Conservation (phyloP, 2,329 filamentous ascomycete species). For the Fusarium nanum region DNA sequence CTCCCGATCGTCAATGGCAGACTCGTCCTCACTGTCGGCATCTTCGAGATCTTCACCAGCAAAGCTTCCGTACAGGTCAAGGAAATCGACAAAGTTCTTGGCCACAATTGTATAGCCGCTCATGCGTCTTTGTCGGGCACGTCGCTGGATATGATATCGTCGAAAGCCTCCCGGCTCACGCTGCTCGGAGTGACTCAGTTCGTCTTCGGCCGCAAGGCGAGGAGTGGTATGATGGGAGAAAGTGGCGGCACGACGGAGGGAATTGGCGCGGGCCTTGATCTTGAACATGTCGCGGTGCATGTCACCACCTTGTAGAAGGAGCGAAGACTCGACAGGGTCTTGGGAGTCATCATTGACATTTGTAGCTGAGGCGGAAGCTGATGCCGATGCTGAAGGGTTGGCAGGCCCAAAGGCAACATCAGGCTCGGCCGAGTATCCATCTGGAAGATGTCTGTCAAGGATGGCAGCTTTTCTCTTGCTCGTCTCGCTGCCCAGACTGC, state of each 20-base stretch:
- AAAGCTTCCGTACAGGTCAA: conserved; percentile 81
- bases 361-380: conserved; percentile 32
- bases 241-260: conserved; percentile 70
- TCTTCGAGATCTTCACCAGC: conserved; percentile 76
- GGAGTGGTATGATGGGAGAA: conserved; percentile 68
- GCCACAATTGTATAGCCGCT: conserved; percentile 65
- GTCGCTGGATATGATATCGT: conserved; percentile 54
- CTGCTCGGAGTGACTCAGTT: conserved; percentile 54
- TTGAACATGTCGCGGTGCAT: conserved; percentile 83
- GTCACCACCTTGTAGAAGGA: conserved; percentile 79
- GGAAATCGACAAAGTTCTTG: conserved; percentile 78
- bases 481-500: conserved; percentile 45
- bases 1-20: conserved; percentile 62
- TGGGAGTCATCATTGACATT: conserved; percentile 32
- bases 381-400: conserved; percentile 19
- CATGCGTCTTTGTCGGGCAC: conserved; percentile 54
- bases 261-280: conserved; percentile 68
- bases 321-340: conserved; percentile 67
- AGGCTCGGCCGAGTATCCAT: conserved; percentile 55
- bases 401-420: conserved; percentile 49
- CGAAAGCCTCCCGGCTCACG: conserved; percentile 62
- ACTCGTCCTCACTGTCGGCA: conserved; percentile 67
- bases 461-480: conserved; percentile 52
- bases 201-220: conserved; percentile 46
- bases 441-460: conserved; percentile 53